phyloP scores from a whole-genome alignment of 2,329 filamentous ascomycete genomes.

The Triangularia setosa region DNA sequence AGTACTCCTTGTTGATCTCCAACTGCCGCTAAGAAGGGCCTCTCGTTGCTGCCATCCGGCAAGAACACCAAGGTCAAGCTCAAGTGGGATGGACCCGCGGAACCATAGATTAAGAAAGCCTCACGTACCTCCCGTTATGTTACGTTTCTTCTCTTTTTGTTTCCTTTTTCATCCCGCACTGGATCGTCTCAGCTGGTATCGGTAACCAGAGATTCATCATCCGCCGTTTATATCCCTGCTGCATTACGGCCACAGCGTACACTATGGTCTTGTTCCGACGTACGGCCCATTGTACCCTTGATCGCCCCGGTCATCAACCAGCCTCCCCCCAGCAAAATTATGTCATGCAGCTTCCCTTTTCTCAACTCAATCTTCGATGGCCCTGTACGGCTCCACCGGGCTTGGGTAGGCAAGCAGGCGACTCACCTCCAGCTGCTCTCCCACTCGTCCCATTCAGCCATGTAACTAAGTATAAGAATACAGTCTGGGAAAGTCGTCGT shows the following conservation, averaged over 20 bases:
- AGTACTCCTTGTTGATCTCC: conserved; percentile 8
- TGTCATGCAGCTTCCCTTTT: conserved; percentile 22
- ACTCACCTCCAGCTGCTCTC: conserved; percentile 14
- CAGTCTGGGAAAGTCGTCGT: conserved; percentile 14
- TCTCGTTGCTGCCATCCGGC: background rate
- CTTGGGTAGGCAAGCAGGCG: conserved; percentile 13
- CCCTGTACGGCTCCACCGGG: conserved; percentile 13
- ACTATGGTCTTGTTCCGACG: conserved; percentile 18
- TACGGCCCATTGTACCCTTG: conserved; percentile 11
- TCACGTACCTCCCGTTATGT: background rate
- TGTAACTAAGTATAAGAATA: conserved; percentile 23
- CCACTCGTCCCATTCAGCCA: conserved; percentile 14
- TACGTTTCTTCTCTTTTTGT: background rate
- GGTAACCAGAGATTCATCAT: background rate
- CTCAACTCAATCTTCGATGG: background rate
- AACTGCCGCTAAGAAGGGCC: conserved; percentile 6
- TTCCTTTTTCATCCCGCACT: background rate
- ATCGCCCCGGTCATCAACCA: conserved; percentile 12
- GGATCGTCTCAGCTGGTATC: background rate
- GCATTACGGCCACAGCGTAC: conserved; percentile 18
- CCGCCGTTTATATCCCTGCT: conserved; percentile 15
- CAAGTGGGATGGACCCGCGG: background rate
- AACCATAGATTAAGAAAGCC: background rate
- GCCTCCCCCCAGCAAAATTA: conserved; percentile 14
- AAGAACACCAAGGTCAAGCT: background rate